Evolutionary conservation across 176 grass and related monocot genomes (phyloP).

Genomic region (Elaeis guineensis): DNA sequence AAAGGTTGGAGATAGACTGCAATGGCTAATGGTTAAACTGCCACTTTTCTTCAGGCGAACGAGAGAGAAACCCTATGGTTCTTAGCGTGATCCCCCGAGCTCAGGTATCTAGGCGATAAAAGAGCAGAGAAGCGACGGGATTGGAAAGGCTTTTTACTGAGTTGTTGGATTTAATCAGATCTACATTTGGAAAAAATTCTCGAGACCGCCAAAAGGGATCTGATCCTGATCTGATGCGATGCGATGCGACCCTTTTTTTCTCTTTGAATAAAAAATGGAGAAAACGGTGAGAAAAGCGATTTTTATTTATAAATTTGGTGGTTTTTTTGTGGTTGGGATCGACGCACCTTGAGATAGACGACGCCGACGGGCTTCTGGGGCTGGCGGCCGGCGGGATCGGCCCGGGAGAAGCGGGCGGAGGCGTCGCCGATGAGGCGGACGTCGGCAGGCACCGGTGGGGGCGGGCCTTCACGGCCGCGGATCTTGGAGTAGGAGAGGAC

Average conservation of each 20-base stretch:
- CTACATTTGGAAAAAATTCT: background rate
- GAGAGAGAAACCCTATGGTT: background rate
- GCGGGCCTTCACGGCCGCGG: constrained; percentile 10
- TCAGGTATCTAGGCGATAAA: constrained; percentile 2
- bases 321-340: background rate
- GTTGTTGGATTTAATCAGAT: no score
- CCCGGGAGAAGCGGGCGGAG: constrained; percentile 15
- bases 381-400: background rate
- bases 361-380: constrained; percentile 13
- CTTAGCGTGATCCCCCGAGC: background rate
- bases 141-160: constrained; percentile 4
- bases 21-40: constrained; percentile 2
- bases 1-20: background rate
- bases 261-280: background rate
- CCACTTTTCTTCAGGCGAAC: background rate
- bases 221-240: constrained; percentile 4
- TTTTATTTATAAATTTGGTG: no score
- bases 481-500: constrained; percentile 85
- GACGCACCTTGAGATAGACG: constrained; percentile 22
- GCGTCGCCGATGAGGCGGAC: constrained; percentile 51
- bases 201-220: no score
- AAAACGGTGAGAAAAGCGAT: background rate
- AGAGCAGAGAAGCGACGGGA: constrained; percentile 7
- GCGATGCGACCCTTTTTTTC: background rate
- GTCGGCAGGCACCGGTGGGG: constrained; percentile 1